phyloP scores from a whole-genome alignment of 2,329 filamentous ascomycete species.

The Herpotrichia juniperi region DNA sequence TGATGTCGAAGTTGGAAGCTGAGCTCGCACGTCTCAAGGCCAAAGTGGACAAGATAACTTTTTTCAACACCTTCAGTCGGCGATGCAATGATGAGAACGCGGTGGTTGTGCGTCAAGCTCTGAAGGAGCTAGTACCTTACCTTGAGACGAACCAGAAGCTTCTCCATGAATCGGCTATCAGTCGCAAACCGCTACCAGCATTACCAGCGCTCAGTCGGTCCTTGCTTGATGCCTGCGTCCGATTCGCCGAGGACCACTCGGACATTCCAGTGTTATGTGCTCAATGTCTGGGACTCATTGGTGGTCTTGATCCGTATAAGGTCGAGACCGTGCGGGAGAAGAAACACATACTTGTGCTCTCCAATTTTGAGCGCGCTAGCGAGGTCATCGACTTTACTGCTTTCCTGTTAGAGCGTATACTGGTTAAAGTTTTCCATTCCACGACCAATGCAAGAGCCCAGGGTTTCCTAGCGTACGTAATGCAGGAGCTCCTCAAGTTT shows the following conservation, averaged over 20 bases:
- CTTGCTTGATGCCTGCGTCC: constrained; percentile 83
- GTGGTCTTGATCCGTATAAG: constrained; percentile 89
- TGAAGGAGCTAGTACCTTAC: constrained; percentile 77
- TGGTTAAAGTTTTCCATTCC: constrained; percentile 91
- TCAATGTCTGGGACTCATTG: constrained; percentile 84
- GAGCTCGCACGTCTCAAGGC: constrained; percentile 69
- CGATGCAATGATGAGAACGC: constrained; percentile 83
- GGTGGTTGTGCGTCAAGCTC: constrained; percentile 80
- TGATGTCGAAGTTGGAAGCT: constrained; percentile 70
- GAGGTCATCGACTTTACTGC: constrained; percentile 88
- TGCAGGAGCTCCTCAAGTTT: constrained; percentile 86
- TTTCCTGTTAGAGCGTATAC: constrained; percentile 82
- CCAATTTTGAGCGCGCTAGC: constrained; percentile 79
- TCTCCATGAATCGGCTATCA: constrained; percentile 78
- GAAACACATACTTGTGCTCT: constrained; percentile 81
- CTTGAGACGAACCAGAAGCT: constrained; percentile 76
- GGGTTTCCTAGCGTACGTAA: constrained; percentile 89
- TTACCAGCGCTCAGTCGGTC: constrained; percentile 75
- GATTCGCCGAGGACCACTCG: constrained; percentile 71
- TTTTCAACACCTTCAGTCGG: constrained; percentile 72
- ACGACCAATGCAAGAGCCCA: constrained; percentile 86
- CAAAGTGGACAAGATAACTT: constrained; percentile 68
- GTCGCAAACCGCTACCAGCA: constrained; percentile 81
- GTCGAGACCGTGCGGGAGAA: constrained; percentile 81
- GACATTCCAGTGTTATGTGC: constrained; percentile 77